These are phyloP conservation scores for Fusarium sp. DNA, from an alignment of 2,329 filamentous ascomycete species.

Conservation along the genomic window DNA sequence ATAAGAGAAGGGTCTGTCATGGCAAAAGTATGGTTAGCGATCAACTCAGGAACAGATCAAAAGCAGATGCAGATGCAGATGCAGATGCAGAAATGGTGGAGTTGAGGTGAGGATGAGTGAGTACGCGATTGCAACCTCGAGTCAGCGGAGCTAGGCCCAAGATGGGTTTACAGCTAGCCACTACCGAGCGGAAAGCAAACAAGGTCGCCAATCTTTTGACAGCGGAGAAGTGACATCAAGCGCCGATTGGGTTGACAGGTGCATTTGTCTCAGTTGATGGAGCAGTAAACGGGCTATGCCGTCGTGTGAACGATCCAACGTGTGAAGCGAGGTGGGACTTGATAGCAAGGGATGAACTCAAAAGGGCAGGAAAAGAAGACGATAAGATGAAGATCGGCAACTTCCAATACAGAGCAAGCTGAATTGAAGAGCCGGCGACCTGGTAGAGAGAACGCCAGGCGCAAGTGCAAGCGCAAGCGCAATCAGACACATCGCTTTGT, in stretches of 20 bases:
- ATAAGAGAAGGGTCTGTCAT: conserved; percentile 68
- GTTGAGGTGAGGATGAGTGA: conserved; percentile 16
- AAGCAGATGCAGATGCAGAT: background rate
- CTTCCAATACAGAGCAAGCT: conserved; percentile 27
- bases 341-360: conserved; percentile 52
- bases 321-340: conserved; percentile 58
- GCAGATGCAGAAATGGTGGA: conserved; percentile 24
- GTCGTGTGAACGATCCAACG: conserved; percentile 28
- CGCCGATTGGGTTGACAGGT: conserved; percentile 35
- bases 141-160: conserved; percentile 36
- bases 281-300: conserved; percentile 29
- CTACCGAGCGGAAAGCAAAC: conserved; percentile 41
- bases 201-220: conserved; percentile 40
- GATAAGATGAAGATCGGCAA: conserved; percentile 36
- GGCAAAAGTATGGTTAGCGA: conserved; percentile 55
- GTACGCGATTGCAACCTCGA: conserved; percentile 26
- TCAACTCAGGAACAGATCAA: conserved; percentile 19
- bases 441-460: conserved; percentile 20
- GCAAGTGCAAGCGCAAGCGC: conserved; percentile 28
- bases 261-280: conserved; percentile 49
- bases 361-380: conserved; percentile 39
- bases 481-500: conserved; percentile 29
- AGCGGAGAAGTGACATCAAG: conserved; percentile 32
- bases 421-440: conserved; percentile 33
- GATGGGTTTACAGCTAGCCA: conserved; percentile 43